Conservation (phyloP, 176 grass and related monocot genomes). For the Thinopyrum elongatum region DNA sequence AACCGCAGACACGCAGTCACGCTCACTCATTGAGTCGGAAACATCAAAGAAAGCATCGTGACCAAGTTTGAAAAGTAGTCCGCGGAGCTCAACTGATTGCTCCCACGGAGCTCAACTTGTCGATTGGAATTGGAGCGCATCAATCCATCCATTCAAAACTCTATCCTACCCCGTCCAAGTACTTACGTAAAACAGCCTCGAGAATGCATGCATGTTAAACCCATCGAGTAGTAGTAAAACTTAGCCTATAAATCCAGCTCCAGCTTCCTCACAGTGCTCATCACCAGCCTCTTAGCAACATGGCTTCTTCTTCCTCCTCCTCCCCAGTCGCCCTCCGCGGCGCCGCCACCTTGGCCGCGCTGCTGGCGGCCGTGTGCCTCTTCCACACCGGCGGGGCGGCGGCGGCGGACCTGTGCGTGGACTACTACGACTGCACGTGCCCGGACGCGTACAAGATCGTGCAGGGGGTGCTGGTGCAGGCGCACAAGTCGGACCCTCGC, state of each 20-base stretch:
- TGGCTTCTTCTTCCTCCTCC: background rate
- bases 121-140: background rate
- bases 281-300: background rate
- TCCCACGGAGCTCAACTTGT: background rate
- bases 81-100: background rate
- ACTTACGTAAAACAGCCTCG: background rate
- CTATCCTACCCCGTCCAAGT: background rate
- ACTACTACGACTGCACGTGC: constrained; percentile 61
- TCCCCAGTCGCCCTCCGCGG: no score
- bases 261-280: background rate
- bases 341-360: background rate
- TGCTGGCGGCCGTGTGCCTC: background rate
- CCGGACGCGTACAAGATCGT: constrained; percentile 58
- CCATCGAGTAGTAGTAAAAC: background rate
- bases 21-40: background rate
- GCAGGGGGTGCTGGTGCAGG: constrained; percentile 39
- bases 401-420: constrained; percentile 40
- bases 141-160: background rate
- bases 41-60: background rate
- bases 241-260: background rate
- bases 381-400: background rate
- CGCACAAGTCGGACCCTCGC: constrained; percentile 50
- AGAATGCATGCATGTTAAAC: background rate
- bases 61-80: background rate
- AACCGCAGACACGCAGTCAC: background rate